Conservation (phyloP, 2,329 filamentous ascomycete species). For the Clarireedia monteithiana region DNA sequence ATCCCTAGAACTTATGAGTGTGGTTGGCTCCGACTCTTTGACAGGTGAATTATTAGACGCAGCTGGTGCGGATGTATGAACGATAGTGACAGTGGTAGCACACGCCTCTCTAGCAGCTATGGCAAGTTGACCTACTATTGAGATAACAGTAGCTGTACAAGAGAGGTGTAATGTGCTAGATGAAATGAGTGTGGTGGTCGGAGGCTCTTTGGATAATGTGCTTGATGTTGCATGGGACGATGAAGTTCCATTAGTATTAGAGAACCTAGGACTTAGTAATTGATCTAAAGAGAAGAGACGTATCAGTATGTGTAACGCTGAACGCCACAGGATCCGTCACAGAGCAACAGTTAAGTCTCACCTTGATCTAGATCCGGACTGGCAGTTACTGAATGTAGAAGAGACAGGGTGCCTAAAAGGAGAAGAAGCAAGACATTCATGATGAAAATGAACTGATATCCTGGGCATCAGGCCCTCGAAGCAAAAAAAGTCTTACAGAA, state of each 20-base stretch:
- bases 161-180: neutral
- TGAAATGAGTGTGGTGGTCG: constrained; percentile 4
- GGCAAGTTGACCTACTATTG: constrained; percentile 3
- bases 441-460: constrained; percentile 10
- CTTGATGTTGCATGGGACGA: constrained; percentile 1
- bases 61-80: neutral
- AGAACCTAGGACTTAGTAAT: neutral
- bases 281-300: neutral
- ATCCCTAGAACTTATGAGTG: neutral
- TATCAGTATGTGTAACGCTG: constrained; percentile 6
- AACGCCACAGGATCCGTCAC: constrained; percentile 5
- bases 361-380: constrained; percentile 1
- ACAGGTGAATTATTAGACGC: neutral
- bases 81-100: constrained; percentile 8
- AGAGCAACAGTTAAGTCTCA: constrained; percentile 2
- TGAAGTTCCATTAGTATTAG: constrained; percentile 5
- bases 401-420: constrained; percentile 13
- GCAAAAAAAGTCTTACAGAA: neutral
- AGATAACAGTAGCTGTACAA: constrained; percentile 12
- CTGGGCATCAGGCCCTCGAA: neutral
- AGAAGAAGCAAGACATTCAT: constrained; percentile 16
- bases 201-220: constrained; percentile 7
- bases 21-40: neutral
- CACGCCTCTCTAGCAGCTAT: constrained; percentile 6
- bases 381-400: constrained; percentile 15